A percentile compares a stretch with the other conserved stretches of the same genome.
phyloP scores from a whole-genome alignment of 805 yeast species.

The Lipomyces orientalis region DNA sequence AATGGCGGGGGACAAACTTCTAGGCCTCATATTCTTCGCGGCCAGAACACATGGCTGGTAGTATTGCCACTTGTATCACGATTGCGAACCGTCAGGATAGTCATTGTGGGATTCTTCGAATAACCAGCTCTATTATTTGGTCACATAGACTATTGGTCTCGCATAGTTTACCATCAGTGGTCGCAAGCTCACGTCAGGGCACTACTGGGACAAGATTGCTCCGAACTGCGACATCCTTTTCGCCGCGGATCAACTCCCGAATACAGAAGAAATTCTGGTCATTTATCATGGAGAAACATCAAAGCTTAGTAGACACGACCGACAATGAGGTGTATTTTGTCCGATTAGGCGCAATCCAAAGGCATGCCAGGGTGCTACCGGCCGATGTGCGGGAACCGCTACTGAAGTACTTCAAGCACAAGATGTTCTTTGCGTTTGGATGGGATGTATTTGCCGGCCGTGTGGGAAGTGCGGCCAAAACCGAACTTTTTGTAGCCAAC shows the following conservation, averaged over 20 bases:
- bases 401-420: neutral
- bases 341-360: slow-evolving; percentile 10
- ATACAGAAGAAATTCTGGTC: neutral
- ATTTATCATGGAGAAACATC: neutral
- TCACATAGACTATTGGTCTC: neutral
- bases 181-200: neutral
- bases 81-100: neutral
- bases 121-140: neutral
- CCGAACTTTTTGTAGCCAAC: slow-evolving; percentile 3
- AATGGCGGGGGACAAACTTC: too few relatives aligned
- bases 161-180: neutral
- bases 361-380: slow-evolving; percentile 4
- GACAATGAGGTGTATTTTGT: neutral
- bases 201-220: neutral
- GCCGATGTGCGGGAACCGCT: neutral
- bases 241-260: neutral
- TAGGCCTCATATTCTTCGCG: too few relatives aligned
- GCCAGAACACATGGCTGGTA: neutral
- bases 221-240: neutral
- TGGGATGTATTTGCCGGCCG: slow-evolving; percentile 16
- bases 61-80: neutral
- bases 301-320: neutral
- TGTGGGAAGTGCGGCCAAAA: neutral
- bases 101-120: neutral
- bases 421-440: slow-evolving; percentile 13